Evolutionary conservation across 495 filamentous ascomycete species (phyloP), one percentile per base, ranked within the genome.

Genomic region (Wilcoxina mikolae): DNA sequence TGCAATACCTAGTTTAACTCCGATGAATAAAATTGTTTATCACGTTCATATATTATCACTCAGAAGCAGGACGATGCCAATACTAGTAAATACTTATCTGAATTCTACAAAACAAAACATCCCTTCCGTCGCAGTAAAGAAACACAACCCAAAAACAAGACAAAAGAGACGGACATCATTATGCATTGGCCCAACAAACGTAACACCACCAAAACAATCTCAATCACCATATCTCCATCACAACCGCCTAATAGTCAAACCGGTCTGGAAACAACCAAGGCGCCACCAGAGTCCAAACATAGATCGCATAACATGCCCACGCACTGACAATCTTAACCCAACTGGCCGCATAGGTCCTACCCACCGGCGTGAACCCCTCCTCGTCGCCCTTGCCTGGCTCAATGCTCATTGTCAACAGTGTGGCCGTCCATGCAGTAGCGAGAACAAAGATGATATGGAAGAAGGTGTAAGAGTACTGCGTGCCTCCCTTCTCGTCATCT

Each of bases 281-380:
- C 38, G 93, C 91, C 44, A 93, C 70, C 60, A 98, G 67, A 23
- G 87, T 94, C 91, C 91, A 98, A 38, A 78, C 74, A 61, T 95
- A 98, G 68, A 98, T 85, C 35, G 72, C 81, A 69, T 98, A 96
- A 70, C 93, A 96, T 44, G 91, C 82, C 91, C 91, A 98, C 17
- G 89, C 81, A 70, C 87, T 94, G 47, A 95, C 79, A 68, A 98
- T 96, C 80, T 96, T 98, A 59, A 95, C 87, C 91, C 91, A 98
- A 70, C 86, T 94, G 20, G 91, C 91, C 81, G 89, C 94, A 72
- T 95, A 91, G 18, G 90, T 95, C 46, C 91, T 74, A 26, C 91
- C 91, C 17, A 98, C 90, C 0, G 91, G 83, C 3, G 84, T 83
- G 68, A 98, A 95, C 18, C 73, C 73, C 17, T 71, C 69, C 22